Conservation (phyloP, 331 rosid genomes). For the Acacia pycnantha region DNA sequence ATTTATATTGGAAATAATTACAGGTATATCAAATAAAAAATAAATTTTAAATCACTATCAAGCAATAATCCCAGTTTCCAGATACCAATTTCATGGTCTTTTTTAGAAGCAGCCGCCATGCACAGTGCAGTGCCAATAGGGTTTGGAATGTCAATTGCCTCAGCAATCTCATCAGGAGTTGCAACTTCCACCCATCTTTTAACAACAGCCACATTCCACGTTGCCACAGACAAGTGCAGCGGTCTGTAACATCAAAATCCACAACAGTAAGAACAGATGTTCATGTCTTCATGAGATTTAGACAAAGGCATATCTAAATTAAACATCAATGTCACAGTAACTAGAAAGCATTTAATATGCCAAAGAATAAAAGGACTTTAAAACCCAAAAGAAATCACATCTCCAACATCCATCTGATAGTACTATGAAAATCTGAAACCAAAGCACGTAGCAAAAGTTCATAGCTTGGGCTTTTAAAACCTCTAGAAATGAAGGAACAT, state of each 20-base stretch:
- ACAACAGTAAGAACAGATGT: slow-evolving; percentile 25
- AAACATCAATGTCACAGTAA: not conserved
- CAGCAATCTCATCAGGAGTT: slow-evolving; percentile 70
- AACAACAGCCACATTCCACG: slow-evolving; percentile 93
- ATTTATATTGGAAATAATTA: not conserved
- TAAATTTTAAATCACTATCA: slow-evolving; percentile 22
- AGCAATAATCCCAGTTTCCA: slow-evolving; percentile 24
- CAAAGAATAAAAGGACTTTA: not conserved
- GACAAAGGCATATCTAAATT: not conserved
- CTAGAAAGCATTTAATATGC: not conserved
- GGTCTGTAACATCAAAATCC: slow-evolving; percentile 60
- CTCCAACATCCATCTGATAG: not conserved
- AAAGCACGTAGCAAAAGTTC: not conserved
- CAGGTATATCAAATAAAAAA: slow-evolving; percentile 20
- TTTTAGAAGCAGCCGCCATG: slow-evolving; percentile 97
- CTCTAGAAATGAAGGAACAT: not conserved
- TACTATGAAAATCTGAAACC: not conserved
- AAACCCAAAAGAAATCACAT: not conserved
- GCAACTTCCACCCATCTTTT: slow-evolving; percentile 96
- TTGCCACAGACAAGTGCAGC: slow-evolving; percentile 91
- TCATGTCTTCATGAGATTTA: slow-evolving; percentile 14
- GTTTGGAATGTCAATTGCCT: slow-evolving; percentile 76
- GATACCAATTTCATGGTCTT: slow-evolving; percentile 92
- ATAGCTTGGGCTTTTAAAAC: not conserved
- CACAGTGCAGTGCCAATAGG: slow-evolving; percentile 93